Conservation (phyloP, 768 basidiomycete species). For the Termitomyces sp. region DNA sequence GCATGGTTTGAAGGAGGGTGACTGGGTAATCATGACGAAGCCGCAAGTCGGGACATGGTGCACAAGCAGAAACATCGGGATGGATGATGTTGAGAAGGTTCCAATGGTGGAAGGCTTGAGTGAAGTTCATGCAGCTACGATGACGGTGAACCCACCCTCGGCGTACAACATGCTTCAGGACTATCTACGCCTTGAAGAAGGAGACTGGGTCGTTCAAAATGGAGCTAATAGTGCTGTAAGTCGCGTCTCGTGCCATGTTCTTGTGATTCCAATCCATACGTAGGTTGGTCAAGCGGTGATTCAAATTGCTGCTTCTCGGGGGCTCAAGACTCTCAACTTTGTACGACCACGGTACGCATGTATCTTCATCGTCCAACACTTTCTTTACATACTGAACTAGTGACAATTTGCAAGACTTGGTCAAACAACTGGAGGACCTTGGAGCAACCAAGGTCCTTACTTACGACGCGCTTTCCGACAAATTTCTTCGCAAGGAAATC, state of each 20-base stretch:
- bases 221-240: conserved; percentile 80
- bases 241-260: conserved; percentile 1
- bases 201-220: conserved; percentile 83
- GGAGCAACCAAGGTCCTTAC: conserved; percentile 77
- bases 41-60: conserved; percentile 76
- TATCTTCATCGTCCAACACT: conserved; percentile 5
- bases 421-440: conserved; percentile 43
- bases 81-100: conserved; percentile 56
- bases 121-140: conserved; percentile 66
- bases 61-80: conserved; percentile 44
- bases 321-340: conserved; percentile 76
- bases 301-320: conserved; percentile 70
- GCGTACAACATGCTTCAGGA: conserved; percentile 79
- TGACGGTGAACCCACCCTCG: conserved; percentile 81
- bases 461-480: conserved; percentile 67
- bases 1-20: conserved; percentile 39
- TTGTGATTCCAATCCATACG: conserved; percentile 3
- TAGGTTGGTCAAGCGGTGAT: conserved; percentile 84
- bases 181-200: conserved; percentile 55
- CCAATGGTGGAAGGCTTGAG: conserved; percentile 40
- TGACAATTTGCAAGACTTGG: conserved; percentile 45
- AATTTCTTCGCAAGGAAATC: conserved; percentile 43
- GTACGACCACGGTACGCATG: conserved; percentile 56
- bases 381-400: conserved; percentile 25
- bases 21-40: conserved; percentile 71